Evolutionary conservation across 1,139 yeast genomes (phyloP), one percentile per base, ranked within the genome.

Genomic region (Blastobotrys ciferrii): DNA sequence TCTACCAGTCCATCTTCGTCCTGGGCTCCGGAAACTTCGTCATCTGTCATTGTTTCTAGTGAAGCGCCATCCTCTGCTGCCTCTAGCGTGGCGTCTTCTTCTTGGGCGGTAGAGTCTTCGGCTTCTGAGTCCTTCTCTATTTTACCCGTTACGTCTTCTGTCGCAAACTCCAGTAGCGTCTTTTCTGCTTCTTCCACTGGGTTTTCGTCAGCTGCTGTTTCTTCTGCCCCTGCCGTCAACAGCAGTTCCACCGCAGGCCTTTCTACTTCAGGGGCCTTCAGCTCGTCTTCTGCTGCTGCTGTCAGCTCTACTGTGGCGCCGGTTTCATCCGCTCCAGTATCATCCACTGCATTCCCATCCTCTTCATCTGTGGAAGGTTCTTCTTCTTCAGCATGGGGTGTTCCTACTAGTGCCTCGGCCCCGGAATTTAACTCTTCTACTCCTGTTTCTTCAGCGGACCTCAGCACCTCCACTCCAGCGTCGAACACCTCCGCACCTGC

Each of bases 231-330:
- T 14, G 31, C 32, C 4, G 18, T 11, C 13, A 23, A 23, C 28
- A n/a, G n/a, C n/a, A 9, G 20, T 15, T 18, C 28, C 4, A n/a
- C 20, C 13, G n/a, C 28, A 11, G 40, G 11, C 13, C 4, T 12
- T 32, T 32, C 35, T 32, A 14, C 35, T 32, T 6, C 13, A 6
- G 28, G 36, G 17, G 36, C n/a, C n/a, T n/a, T n/a, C n/a, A n/a
- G n/a, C n/a, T n/a, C n/a, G n/a, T n/a, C n/a, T n/a, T n/a, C 9
- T 4, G 5, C 39, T 17, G 17, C 13, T 18, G 15, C 23, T 19
- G 39, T 20, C 25, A 18, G 5, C 12, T 7, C 38, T 32, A n/a
- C 45, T 30, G 19, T 42, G 28, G 9, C 28, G 5, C 45, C 45
- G 32, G 9, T 20, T 18, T 40, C 28, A 25, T 6, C 20, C 32